phyloP scores from a whole-genome alignment of 2,329 filamentous ascomycete genomes.

The Botrytis tulipae region DNA sequence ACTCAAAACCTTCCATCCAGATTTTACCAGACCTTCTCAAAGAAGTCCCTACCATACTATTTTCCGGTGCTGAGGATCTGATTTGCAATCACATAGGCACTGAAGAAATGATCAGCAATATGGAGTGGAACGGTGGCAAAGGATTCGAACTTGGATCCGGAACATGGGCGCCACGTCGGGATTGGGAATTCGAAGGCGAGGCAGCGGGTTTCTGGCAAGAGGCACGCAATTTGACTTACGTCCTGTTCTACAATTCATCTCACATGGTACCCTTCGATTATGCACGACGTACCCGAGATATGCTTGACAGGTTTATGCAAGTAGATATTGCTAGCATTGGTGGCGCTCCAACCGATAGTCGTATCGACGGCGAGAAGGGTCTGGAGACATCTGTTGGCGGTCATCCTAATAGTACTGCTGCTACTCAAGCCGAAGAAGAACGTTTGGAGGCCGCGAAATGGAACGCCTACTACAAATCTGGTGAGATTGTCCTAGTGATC shows the following conservation, averaged over 20 bases:
- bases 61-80: constrained; percentile 89
- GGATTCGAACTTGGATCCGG: constrained; percentile 88
- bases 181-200: constrained; percentile 92
- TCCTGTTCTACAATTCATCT: constrained; percentile 90
- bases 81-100: constrained; percentile 98
- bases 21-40: constrained; percentile 77
- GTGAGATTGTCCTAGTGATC: constrained; percentile 66
- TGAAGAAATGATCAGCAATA: constrained; percentile 82
- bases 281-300: constrained; percentile 81
- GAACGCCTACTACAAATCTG: constrained; percentile 70
- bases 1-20: constrained; percentile 70
- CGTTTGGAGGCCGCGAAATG: constrained; percentile 66
- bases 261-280: constrained; percentile 99
- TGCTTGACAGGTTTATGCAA: constrained; percentile 94
- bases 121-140: constrained; percentile 87
- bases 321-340: constrained; percentile 90
- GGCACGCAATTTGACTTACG: constrained; percentile 91
- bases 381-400: constrained; percentile 64
- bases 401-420: constrained; percentile 64
- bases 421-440: constrained; percentile 60
- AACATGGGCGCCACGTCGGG: constrained; percentile 84
- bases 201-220: constrained; percentile 89
- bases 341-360: constrained; percentile 64
- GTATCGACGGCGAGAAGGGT: constrained; percentile 68
- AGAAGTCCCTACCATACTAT: constrained; percentile 77